Evolutionary conservation across 495 filamentous ascomycete species (phyloP).

Genomic region (Tuber brumale): DNA sequence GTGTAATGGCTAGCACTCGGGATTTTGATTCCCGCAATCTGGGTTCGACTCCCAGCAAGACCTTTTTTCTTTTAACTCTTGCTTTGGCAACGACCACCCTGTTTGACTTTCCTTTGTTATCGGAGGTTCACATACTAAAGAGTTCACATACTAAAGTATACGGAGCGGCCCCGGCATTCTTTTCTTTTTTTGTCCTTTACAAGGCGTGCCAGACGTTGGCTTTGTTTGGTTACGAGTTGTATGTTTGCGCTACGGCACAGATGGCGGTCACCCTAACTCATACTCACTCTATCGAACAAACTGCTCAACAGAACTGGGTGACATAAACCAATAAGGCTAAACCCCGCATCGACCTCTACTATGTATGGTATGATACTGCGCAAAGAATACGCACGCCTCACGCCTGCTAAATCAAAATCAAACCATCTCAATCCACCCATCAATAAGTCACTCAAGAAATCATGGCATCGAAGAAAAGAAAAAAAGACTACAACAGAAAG

Average conservation of each 20-base stretch:
- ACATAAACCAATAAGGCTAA: not conserved
- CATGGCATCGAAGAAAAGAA: not conserved
- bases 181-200: not conserved
- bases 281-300: not conserved
- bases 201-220: not conserved
- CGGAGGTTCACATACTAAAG: no score
- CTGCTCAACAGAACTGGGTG: not conserved
- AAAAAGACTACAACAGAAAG: not conserved
- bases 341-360: not conserved
- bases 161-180: no score
- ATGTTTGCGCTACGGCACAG: not conserved
- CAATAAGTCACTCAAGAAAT: not conserved
- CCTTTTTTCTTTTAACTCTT: conserved; percentile 3
- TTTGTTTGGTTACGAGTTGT: not conserved
- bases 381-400: not conserved
- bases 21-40: conserved; percentile 35
- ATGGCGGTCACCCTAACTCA: not conserved
- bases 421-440: not conserved
- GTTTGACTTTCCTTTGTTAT: not conserved
- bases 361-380: not conserved
- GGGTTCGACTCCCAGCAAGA: conserved; percentile 32
- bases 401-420: not conserved
- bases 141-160: no score
- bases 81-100: not conserved
- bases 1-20: conserved; percentile 35